Percentiles rank a stretch among this genome's conserved stretches.
These are phyloP conservation scores for Gossypium schwendimanii DNA, from an alignment of 441 rosid species.

Conservation along the genomic window DNA sequence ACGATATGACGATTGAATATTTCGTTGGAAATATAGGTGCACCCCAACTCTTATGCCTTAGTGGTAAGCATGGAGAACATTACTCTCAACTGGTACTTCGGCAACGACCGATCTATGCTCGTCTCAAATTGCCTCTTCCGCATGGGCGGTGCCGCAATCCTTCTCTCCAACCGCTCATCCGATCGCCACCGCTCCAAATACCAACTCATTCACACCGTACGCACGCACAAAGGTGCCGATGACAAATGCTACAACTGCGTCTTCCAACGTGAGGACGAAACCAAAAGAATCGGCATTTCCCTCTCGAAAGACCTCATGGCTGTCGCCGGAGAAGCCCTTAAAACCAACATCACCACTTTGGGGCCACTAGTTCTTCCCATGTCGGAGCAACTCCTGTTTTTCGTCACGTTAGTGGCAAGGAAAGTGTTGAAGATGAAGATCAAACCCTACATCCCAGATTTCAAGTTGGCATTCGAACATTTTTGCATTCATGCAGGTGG, in stretches of 20 bases:
- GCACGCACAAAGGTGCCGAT: constrained; percentile 60
- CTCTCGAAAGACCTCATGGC: constrained; percentile 43
- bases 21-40: constrained; percentile 34
- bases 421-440: constrained; percentile 35
- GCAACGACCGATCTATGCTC: constrained; percentile 65
- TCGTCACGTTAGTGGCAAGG: constrained; percentile 24
- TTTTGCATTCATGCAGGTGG: constrained; percentile 11
- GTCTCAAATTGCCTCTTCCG: constrained; percentile 63
- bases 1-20: neutral
- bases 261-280: constrained; percentile 48
- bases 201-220: constrained; percentile 51
- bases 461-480: constrained; percentile 43
- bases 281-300: constrained; percentile 28
- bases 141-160: constrained; percentile 37
- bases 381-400: constrained; percentile 40
- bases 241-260: constrained; percentile 44
- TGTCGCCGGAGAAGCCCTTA: constrained; percentile 35
- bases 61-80: constrained; percentile 68
- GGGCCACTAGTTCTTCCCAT: constrained; percentile 39
- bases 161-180: constrained; percentile 49
- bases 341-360: constrained; percentile 37
- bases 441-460: constrained; percentile 35
- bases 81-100: constrained; percentile 57
- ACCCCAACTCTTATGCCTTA: constrained; percentile 51
- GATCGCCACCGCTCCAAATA: constrained; percentile 50